phyloP scores from a whole-genome alignment of 495 filamentous ascomycete species.

The Aspergillus heteromorphus region DNA sequence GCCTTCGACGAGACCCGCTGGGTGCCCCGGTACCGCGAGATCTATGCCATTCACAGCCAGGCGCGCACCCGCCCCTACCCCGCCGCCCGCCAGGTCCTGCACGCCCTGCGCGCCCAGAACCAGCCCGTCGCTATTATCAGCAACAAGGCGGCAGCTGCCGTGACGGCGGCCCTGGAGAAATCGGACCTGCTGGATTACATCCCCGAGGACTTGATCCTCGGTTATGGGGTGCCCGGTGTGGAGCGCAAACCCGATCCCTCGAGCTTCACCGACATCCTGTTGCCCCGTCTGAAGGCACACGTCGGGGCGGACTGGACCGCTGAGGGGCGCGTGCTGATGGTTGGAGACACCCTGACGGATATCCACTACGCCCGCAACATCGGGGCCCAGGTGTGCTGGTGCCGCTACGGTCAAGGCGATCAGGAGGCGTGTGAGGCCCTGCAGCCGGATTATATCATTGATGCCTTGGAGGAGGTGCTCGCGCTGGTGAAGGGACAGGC shows the following conservation, averaged over 20 bases:
- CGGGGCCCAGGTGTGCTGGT: conserved; percentile 8
- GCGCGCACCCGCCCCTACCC: conserved; percentile 18
- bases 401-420: conserved; percentile 14
- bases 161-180: conserved; percentile 17
- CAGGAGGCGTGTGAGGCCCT: conserved; percentile 2
- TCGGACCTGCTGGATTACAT: conserved; percentile 13
- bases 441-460: conserved; percentile 11
- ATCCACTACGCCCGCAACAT: conserved; percentile 13
- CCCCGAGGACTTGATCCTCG: conserved; percentile 20
- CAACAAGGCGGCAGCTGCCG: conserved; percentile 23
- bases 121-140: conserved; percentile 23
- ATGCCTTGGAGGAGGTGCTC: conserved; percentile 1
- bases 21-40: conserved; percentile 18
- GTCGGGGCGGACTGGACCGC: conserved; percentile 1
- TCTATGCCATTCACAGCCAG: conserved; percentile 25
- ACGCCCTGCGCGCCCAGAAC: conserved; percentile 2
- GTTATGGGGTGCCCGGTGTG: conserved; percentile 14
- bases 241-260: conserved; percentile 24
- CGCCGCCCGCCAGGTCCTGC: conserved; percentile 16
- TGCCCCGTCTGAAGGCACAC: conserved; percentile 11
- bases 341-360: conserved; percentile 15
- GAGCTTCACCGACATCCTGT: conserved; percentile 19
- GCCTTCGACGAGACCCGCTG: conserved; percentile 10
- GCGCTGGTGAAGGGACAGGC: background rate
- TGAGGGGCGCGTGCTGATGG: conserved; percentile 12